phyloP scores from a whole-genome alignment of 2,329 filamentous ascomycete species.

The Calonectria ilicicola region DNA sequence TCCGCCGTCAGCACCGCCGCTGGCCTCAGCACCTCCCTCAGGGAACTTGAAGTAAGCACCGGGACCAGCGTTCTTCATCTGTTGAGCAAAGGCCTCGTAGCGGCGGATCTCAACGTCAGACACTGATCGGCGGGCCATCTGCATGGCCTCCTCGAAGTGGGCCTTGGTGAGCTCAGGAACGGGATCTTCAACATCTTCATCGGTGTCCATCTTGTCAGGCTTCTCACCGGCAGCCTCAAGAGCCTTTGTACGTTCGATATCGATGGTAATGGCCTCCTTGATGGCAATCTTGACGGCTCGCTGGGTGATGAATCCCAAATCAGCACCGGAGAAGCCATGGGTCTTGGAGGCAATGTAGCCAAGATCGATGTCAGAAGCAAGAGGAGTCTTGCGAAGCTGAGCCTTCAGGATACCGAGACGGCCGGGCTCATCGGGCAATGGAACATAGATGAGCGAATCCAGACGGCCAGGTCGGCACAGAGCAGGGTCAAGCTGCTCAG shows the following conservation, averaged over 20 bases:
- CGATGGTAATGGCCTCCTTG: slow-evolving; percentile 91
- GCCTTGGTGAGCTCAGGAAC: slow-evolving; percentile 95
- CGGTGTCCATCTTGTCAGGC: slow-evolving; percentile 77
- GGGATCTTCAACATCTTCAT: slow-evolving; percentile 86
- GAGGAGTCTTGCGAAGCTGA: slow-evolving; percentile 97
- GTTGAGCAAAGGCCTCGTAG: slow-evolving; percentile 98
- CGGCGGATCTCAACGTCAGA: slow-evolving; percentile 97
- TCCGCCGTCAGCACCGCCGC: slow-evolving; percentile 67
- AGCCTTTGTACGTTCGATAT: slow-evolving; percentile 91
- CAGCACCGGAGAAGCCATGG: slow-evolving; percentile 98
- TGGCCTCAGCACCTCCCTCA: slow-evolving; percentile 75
- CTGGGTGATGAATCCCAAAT: slow-evolving; percentile 99
- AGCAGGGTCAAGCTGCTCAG: slow-evolving; percentile 97
- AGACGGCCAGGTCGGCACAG: slow-evolving; percentile 98
- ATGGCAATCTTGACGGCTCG: slow-evolving; percentile 99
- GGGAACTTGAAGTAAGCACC: slow-evolving; percentile 99
- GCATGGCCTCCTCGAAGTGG: slow-evolving; percentile 99
- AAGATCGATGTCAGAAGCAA: slow-evolving; percentile 87
- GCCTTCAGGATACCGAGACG: slow-evolving; percentile 92
- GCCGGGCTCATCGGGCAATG: slow-evolving; percentile 90
- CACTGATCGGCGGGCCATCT: slow-evolving; percentile 91
- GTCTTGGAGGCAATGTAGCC: slow-evolving; percentile 95
- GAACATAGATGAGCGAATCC: slow-evolving; percentile 98
- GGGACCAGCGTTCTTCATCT: slow-evolving; percentile 98
- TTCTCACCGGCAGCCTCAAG: slow-evolving; percentile 87